These are phyloP conservation scores for Talaromyces adpressus DNA, from an alignment of 495 filamentous ascomycete genomes.

Conservation along the genomic window DNA sequence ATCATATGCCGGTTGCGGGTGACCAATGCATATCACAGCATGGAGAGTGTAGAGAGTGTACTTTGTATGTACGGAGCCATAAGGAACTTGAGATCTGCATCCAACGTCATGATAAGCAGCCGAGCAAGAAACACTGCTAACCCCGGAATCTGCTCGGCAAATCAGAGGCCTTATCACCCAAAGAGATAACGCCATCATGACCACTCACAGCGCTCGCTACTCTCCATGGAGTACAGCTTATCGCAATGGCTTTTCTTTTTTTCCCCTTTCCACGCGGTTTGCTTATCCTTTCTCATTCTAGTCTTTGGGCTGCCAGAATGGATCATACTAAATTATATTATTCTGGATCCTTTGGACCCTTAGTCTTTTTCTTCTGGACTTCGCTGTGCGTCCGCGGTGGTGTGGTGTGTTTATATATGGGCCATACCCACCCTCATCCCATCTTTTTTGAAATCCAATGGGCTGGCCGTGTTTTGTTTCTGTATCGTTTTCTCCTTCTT, in stretches of 20 bases:
- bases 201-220: background rate
- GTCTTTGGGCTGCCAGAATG: background rate
- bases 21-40: background rate
- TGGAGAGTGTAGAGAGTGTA: background rate
- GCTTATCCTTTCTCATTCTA: background rate
- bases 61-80: too few species aligned
- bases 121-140: background rate
- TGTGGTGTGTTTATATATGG: background rate
- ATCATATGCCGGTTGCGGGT: background rate
- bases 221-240: background rate
- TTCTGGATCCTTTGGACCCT: background rate
- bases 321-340: background rate
- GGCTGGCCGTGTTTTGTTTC: background rate
- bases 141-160: background rate
- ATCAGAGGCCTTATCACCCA: background rate
- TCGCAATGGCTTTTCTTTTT: background rate
- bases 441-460: background rate
- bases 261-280: background rate
- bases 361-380: background rate
- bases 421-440: background rate
- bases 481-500: background rate
- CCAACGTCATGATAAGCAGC: background rate
- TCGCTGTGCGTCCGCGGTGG: background rate
- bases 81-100: background rate
- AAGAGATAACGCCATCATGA: conserved; percentile 2